phyloP scores from a whole-genome alignment of 1,139 yeast genomes.

The Scheffersomyces insectosa region DNA sequence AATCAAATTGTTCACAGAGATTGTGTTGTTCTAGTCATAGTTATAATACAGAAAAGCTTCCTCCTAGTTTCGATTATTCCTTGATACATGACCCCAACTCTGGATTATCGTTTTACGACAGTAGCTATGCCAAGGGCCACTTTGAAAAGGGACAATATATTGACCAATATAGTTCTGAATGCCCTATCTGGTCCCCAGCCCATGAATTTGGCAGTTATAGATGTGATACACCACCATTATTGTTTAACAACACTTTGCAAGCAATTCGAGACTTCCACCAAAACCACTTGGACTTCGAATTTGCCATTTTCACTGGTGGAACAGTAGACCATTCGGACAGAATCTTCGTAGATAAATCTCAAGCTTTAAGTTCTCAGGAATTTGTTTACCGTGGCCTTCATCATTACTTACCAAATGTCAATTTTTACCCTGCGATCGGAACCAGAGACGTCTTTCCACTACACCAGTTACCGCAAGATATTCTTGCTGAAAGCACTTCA shows the following conservation, averaged over 20 bases:
- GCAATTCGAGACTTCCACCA: slow-evolving; percentile 23
- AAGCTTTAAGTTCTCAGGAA: slow-evolving; percentile 14
- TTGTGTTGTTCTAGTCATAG: slow-evolving; percentile 26
- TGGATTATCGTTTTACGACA: slow-evolving; percentile 23
- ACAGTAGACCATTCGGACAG: slow-evolving; percentile 25
- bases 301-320: slow-evolving; percentile 34
- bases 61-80: slow-evolving; percentile 17
- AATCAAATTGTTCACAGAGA: slow-evolving; percentile 32
- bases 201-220: slow-evolving; percentile 32
- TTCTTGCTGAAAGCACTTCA: slow-evolving; percentile 6
- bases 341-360: slow-evolving; percentile 17
- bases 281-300: slow-evolving; percentile 27
- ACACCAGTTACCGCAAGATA: slow-evolving; percentile 24
- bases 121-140: slow-evolving; percentile 22
- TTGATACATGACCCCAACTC: slow-evolving; percentile 11
- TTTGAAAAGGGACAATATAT: slow-evolving; percentile 24
- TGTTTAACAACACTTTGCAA: slow-evolving; percentile 29
- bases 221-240: slow-evolving; percentile 30
- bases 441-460: slow-evolving; percentile 28
- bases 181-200: slow-evolving; percentile 26
- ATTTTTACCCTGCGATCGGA: slow-evolving; percentile 30
- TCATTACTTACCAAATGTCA: slow-evolving; percentile 21
- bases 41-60: slow-evolving; percentile 14
- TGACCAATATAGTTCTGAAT: slow-evolving; percentile 15
- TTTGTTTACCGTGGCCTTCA: slow-evolving; percentile 21